phyloP scores from a whole-genome alignment of 768 basidiomycete genomes.

The Cystofilobasidium capitatum region DNA sequence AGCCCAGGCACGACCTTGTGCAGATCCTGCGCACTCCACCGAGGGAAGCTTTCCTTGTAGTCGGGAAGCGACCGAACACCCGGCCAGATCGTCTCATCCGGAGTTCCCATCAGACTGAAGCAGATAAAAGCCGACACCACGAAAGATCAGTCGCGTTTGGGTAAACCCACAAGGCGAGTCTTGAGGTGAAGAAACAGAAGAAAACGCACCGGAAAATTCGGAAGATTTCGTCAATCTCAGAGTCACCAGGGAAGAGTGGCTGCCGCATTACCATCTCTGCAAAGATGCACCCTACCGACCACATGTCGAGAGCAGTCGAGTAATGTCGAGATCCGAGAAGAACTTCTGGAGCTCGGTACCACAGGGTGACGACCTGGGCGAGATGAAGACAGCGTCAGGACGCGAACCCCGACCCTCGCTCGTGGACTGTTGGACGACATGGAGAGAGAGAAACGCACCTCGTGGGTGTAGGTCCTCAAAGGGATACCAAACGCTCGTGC shows the following conservation, averaged over 20 bases:
- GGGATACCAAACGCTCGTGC: slow-evolving; percentile 97
- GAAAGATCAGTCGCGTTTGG: background rate
- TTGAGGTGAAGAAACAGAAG: background rate
- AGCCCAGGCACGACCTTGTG: slow-evolving; percentile 56
- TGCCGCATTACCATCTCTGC: slow-evolving; percentile 94
- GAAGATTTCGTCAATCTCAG: slow-evolving; percentile 99
- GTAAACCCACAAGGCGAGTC: background rate
- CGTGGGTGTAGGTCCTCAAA: slow-evolving; percentile 97
- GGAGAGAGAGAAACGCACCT: slow-evolving; percentile 48
- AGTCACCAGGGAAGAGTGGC: slow-evolving; percentile 95
- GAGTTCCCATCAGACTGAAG: slow-evolving; percentile 80
- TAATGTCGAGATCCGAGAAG: slow-evolving; percentile 92
- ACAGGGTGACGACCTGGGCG: slow-evolving; percentile 86
- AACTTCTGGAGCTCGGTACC: slow-evolving; percentile 98
- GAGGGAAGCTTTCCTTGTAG: slow-evolving; percentile 93
- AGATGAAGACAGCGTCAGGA: background rate
- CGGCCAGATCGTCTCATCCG: slow-evolving; percentile 82
- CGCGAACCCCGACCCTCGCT: background rate
- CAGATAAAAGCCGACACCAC: slow-evolving; percentile 13
- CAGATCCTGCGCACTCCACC: slow-evolving; percentile 76
- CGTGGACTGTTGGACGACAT: background rate
- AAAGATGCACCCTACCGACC: slow-evolving; percentile 98
- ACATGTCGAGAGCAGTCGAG: slow-evolving; percentile 97
- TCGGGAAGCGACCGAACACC: slow-evolving; percentile 79
- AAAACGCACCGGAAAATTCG: slow-evolving; percentile 84